phyloP scores from a whole-genome alignment of 805 yeast species.

The Wickerhamiella nectarea region DNA sequence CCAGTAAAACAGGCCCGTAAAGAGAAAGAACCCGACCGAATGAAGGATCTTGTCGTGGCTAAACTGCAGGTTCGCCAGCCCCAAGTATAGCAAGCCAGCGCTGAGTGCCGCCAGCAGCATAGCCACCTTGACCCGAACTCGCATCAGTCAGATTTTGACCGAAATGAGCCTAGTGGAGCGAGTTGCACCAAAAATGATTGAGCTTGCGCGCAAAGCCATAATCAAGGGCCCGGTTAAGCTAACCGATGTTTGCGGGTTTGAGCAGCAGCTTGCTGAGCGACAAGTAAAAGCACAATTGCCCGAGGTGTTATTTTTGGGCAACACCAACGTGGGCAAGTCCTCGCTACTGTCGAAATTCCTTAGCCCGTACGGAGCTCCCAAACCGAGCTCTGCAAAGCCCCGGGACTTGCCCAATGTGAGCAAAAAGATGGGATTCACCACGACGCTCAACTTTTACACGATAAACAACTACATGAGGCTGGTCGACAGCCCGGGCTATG shows the following conservation, averaged over 20 bases:
- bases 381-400: conserved; percentile 15
- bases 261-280: conserved; percentile 14
- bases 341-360: conserved; percentile 50
- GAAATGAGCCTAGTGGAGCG: not conserved
- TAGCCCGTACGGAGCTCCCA: conserved; percentile 21
- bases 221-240: conserved; percentile 20
- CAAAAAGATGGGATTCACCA: conserved; percentile 40
- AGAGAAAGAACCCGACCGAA: conserved; percentile 26
- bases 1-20: conserved; percentile 32
- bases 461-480: conserved; percentile 49
- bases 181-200: conserved; percentile 14
- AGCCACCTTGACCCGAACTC: conserved; percentile 17
- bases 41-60: conserved; percentile 28
- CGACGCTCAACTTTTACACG: conserved; percentile 57
- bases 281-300: conserved; percentile 33
- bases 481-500: conserved; percentile 88
- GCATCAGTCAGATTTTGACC: conserved; percentile 11
- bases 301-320: conserved; percentile 63
- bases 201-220: conserved; percentile 22
- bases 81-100: conserved; percentile 17
- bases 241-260: conserved; percentile 23
- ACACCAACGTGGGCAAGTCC: conserved; percentile 80
- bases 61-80: conserved; percentile 27
- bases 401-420: conserved; percentile 33
- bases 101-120: conserved; percentile 16